Evolutionary conservation across 2,329 filamentous ascomycete genomes (phyloP).

Genomic region (Trichoderma semiorbis): DNA sequence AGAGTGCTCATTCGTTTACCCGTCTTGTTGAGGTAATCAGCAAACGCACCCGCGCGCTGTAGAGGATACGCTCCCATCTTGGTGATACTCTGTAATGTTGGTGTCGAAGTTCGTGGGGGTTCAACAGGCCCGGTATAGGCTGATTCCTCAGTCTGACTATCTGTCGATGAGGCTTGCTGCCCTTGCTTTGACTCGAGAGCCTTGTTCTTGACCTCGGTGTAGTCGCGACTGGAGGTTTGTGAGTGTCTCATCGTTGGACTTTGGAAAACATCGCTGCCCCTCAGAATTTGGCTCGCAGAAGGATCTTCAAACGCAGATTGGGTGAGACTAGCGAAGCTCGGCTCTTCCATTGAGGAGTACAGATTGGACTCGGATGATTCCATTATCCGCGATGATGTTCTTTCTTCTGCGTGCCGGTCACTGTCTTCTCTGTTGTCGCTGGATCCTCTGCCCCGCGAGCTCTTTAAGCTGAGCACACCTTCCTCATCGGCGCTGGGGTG

Average conservation of each 20-base stretch:
- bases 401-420: constrained; percentile 45
- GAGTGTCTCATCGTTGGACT: constrained; percentile 65
- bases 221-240: constrained; percentile 34
- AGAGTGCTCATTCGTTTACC: constrained; percentile 78
- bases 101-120: constrained; percentile 31
- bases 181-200: constrained; percentile 20
- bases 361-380: constrained; percentile 72
- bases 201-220: constrained; percentile 19
- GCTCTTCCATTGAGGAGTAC: constrained; percentile 68
- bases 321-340: constrained; percentile 66
- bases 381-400: constrained; percentile 47
- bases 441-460: constrained; percentile 57
- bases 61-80: constrained; percentile 72
- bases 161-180: constrained; percentile 30
- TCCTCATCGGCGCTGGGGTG: constrained; percentile 55
- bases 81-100: constrained; percentile 50
- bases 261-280: constrained; percentile 83
- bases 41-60: constrained; percentile 77
- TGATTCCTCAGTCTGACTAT: constrained; percentile 35
- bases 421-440: constrained; percentile 56
- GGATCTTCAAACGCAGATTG: constrained; percentile 71
- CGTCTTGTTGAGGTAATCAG: constrained; percentile 75
- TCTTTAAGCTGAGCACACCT: constrained; percentile 40
- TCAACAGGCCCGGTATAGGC: constrained; percentile 26
- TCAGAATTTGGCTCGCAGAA: constrained; percentile 87